A percentile compares a stretch with the other conserved stretches of the same genome.
These are phyloP conservation scores for Phylloboletellus chloephorus DNA, from an alignment of 1,284 basidiomycete genomes.

Conservation along the genomic window DNA sequence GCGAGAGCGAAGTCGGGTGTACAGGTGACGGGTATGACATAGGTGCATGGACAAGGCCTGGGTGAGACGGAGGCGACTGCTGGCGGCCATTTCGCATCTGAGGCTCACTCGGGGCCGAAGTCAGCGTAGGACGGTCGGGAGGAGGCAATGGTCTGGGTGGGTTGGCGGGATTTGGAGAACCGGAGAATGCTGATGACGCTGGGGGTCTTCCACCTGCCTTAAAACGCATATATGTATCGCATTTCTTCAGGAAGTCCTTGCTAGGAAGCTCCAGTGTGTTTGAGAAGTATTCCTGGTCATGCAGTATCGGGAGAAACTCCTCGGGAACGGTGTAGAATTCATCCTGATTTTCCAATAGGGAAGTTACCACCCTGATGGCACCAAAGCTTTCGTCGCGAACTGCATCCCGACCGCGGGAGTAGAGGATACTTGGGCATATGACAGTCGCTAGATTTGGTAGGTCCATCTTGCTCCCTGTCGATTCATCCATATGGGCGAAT, in stretches of 20 bases:
- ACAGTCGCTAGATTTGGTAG: constrained; percentile 95
- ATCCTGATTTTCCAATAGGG: constrained; percentile 90
- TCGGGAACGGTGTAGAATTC: constrained; percentile 87
- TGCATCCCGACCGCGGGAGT: constrained; percentile 80
- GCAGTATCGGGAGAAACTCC: constrained; percentile 77
- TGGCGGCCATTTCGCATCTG: constrained; percentile 41
- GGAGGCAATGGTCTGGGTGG: constrained; percentile 24
- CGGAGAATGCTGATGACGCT: constrained; percentile 33
- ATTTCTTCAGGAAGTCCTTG: constrained; percentile 89
- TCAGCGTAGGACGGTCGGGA: constrained; percentile 35
- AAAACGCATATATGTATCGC: constrained; percentile 67
- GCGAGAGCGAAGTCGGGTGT: constrained; percentile 38
- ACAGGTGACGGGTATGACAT: constrained; percentile 40
- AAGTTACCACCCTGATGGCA: constrained; percentile 80
- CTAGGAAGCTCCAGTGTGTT: constrained; percentile 79
- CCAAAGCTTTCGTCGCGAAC: constrained; percentile 92
- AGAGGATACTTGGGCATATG: constrained; percentile 93
- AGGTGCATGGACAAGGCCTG: constrained; percentile 37
- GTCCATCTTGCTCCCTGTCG: constrained; percentile 99
- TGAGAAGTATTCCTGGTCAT: constrained; percentile 82
- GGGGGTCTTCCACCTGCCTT: constrained; percentile 42
- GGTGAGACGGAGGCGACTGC: constrained; percentile 39
- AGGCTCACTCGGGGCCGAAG: constrained; percentile 35
- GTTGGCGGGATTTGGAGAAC: constrained; percentile 27
- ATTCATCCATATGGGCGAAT: constrained; percentile 97